phyloP scores from a whole-genome alignment of 2,329 filamentous ascomycete genomes.

The Neocucurbitaria cava region DNA sequence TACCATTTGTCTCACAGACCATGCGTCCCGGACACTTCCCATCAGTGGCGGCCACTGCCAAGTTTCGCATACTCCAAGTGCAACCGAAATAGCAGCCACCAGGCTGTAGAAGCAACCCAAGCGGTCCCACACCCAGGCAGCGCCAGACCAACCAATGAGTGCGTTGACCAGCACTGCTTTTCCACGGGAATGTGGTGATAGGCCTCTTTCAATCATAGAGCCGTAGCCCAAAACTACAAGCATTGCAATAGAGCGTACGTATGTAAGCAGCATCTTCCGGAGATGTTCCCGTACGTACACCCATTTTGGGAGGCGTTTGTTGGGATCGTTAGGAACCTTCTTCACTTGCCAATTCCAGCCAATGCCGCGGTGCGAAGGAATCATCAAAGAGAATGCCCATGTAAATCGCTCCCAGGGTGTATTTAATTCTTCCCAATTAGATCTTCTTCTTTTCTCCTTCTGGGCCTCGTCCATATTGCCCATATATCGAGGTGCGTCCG shows the following conservation, averaged over 20 bases:
- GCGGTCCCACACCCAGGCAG: conserved; percentile 4
- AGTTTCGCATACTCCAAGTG: conserved; percentile 1
- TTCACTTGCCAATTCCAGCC: conserved; percentile 13
- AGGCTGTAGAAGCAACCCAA: conserved; percentile 4
- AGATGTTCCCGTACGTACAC: neutral
- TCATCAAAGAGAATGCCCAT: conserved; percentile 1
- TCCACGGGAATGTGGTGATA: neutral
- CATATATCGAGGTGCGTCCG: neutral
- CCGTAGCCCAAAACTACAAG: neutral
- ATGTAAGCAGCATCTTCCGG: neutral
- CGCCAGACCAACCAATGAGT: conserved; percentile 6
- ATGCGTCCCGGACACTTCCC: neutral
- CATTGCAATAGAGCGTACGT: neutral
- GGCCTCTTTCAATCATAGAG: neutral
- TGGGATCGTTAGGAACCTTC: neutral
- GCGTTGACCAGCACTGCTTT: neutral
- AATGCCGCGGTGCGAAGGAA: conserved; percentile 5
- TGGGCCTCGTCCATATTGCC: neutral
- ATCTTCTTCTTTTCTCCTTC: neutral
- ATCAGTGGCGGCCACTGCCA: conserved; percentile 12
- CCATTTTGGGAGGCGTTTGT: neutral
- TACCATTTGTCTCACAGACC: conserved; percentile 8
- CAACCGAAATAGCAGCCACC: conserved; percentile 1
- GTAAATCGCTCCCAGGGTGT: neutral
- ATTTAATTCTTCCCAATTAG: too few relatives aligned